phyloP scores from a whole-genome alignment of 352 stramenopile genomes.

The Phytophthora europaea region DNA sequence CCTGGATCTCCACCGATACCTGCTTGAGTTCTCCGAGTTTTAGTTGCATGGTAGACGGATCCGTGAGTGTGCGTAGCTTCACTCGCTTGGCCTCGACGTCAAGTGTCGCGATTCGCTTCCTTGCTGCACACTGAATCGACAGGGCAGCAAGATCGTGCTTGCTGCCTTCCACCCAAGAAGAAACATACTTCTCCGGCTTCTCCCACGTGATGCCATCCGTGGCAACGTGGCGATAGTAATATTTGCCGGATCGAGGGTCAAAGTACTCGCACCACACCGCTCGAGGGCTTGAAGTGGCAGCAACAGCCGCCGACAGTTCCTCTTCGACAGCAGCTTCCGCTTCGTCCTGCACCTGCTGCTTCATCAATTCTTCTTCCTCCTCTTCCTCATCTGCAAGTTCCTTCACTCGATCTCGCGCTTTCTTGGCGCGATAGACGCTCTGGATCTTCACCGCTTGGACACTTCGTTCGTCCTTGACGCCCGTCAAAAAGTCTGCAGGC shows the following conservation, averaged over 20 bases:
- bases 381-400: slow-evolving; percentile 41
- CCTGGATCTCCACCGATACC: slow-evolving; percentile 56
- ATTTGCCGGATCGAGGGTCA: slow-evolving; percentile 46
- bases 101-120: slow-evolving; percentile 48
- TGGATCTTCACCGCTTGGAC: slow-evolving; percentile 63
- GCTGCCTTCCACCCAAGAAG: slow-evolving; percentile 26
- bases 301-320: background rate
- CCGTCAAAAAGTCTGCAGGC: slow-evolving; percentile 44
- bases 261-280: slow-evolving; percentile 55
- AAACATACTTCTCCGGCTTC: slow-evolving; percentile 35
- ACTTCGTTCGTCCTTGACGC: slow-evolving; percentile 43
- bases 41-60: slow-evolving; percentile 39
- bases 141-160: slow-evolving; percentile 48
- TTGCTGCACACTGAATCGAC: slow-evolving; percentile 67
- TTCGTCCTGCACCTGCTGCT: slow-evolving; percentile 20
- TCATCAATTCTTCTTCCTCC: slow-evolving; percentile 25
- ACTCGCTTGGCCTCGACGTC: slow-evolving; percentile 39
- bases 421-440: slow-evolving; percentile 58
- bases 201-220: slow-evolving; percentile 46
- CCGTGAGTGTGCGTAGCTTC: slow-evolving; percentile 42
- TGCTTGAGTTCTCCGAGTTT: slow-evolving; percentile 53
- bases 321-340: slow-evolving; percentile 19
- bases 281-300: background rate
- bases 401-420: slow-evolving; percentile 46
- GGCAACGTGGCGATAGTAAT: slow-evolving; percentile 43